These are phyloP conservation scores for Xylaria scruposa DNA, from an alignment of 495 filamentous ascomycete genomes.

Conservation along the genomic window DNA sequence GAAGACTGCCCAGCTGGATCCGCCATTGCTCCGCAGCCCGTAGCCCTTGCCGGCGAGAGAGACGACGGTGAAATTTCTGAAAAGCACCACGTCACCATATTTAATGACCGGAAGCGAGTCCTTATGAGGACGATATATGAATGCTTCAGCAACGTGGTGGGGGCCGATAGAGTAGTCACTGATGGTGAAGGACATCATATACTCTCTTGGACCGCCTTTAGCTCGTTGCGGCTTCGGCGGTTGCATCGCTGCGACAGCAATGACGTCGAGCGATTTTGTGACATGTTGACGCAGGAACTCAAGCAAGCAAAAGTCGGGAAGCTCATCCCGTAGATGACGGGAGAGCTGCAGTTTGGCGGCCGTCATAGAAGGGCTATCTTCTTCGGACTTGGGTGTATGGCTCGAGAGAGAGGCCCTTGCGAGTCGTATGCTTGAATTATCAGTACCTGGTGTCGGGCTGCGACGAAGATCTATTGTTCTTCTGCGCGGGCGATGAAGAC, in stretches of 20 bases:
- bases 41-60: conserved; percentile 56
- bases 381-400: conserved; percentile 31
- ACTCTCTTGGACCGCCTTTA: conserved; percentile 72
- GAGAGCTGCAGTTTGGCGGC: conserved; percentile 47
- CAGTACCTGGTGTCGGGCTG: conserved; percentile 23
- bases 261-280: conserved; percentile 63
- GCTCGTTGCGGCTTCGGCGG: conserved; percentile 63
- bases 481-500: background rate
- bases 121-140: conserved; percentile 77
- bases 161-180: conserved; percentile 68
- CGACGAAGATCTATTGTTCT: conserved; percentile 16
- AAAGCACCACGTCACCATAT: conserved; percentile 76
- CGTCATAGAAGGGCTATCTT: conserved; percentile 39
- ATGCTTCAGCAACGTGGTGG: conserved; percentile 59
- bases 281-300: conserved; percentile 65
- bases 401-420: conserved; percentile 32
- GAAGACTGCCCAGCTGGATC: conserved; percentile 70
- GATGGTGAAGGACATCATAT: conserved; percentile 69
- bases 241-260: conserved; percentile 68
- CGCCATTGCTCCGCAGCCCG: conserved; percentile 51
- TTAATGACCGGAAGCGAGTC: conserved; percentile 70
- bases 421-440: conserved; percentile 36
- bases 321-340: conserved; percentile 62
- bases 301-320: conserved; percentile 73
- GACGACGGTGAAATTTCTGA: conserved; percentile 75